phyloP scores from a whole-genome alignment of 164 flowering plant species.

The Vitis cinerea region DNA sequence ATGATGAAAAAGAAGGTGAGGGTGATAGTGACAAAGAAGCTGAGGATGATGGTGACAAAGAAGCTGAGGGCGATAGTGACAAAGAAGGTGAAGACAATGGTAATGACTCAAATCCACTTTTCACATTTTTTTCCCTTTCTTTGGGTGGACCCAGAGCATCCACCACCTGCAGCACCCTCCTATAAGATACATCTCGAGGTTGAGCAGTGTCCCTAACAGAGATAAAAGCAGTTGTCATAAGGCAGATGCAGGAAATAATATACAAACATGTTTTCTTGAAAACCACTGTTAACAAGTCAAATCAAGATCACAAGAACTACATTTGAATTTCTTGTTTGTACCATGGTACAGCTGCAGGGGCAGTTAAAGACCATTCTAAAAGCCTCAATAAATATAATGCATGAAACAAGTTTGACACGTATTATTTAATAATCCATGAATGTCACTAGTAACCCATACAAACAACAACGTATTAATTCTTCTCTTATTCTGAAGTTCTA shows the following conservation, averaged over 20 bases:
- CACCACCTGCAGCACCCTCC: conserved; percentile 27
- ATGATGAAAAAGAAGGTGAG: conserved; percentile 6
- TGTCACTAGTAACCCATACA: background rate
- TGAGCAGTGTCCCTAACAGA: conserved; percentile 20
- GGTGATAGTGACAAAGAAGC: conserved; percentile 18
- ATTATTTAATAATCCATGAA: background rate
- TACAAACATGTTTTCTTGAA: background rate
- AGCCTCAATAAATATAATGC: too few species aligned
- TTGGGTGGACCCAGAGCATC: background rate
- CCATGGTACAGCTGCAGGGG: too few species aligned
- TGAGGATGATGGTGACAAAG: conserved; percentile 10
- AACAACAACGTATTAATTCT: background rate
- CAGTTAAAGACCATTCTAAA: too few species aligned
- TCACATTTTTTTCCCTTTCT: background rate
- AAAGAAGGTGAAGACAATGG: conserved; percentile 18
- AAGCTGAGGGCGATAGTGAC: conserved; percentile 10
- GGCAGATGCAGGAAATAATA: background rate
- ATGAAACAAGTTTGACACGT: background rate
- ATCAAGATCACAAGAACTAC: background rate
- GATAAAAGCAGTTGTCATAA: background rate
- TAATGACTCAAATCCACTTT: background rate
- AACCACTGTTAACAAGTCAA: background rate
- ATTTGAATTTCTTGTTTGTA: too few species aligned
- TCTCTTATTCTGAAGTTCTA: background rate
- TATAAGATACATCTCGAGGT: conserved; percentile 6